phyloP scores from a whole-genome alignment of 2,329 filamentous ascomycete species.

The Hymenoscyphus albidus region DNA sequence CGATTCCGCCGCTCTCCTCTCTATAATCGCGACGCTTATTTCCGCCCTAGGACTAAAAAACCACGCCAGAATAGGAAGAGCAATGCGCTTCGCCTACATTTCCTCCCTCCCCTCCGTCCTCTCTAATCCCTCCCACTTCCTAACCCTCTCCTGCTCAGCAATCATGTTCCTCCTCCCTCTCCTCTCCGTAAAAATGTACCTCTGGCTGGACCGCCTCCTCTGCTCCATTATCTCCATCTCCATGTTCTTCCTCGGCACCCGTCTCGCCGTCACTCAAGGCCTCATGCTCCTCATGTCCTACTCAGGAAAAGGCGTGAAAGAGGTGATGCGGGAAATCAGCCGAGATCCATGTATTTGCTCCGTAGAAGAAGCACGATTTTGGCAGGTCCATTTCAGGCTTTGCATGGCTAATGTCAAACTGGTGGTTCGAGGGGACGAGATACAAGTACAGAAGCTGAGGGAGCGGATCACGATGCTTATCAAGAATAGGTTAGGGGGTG shows the following conservation, averaged over 20 bases:
- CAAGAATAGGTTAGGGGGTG: slow-evolving; percentile 80
- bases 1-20: slow-evolving; percentile 75
- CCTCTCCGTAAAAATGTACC: slow-evolving; percentile 74
- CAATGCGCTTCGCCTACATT: slow-evolving; percentile 82
- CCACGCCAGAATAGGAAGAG: slow-evolving; percentile 85
- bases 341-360: slow-evolving; percentile 69
- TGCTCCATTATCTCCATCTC: slow-evolving; percentile 76
- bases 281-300: slow-evolving; percentile 97
- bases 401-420: slow-evolving; percentile 94
- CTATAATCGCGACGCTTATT: slow-evolving; percentile 76
- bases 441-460: slow-evolving; percentile 67
- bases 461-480: slow-evolving; percentile 74
- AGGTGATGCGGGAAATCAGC: slow-evolving; percentile 81
- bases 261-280: slow-evolving; percentile 80
- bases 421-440: slow-evolving; percentile 67
- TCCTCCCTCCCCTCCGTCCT: slow-evolving; percentile 79
- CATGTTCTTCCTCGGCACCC: slow-evolving; percentile 84
- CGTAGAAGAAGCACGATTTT: slow-evolving; percentile 90
- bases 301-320: slow-evolving; percentile 36
- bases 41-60: slow-evolving; percentile 86
- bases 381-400: slow-evolving; percentile 96
- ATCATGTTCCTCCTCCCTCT: slow-evolving; percentile 78
- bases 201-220: slow-evolving; percentile 77
- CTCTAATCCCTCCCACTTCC: slow-evolving; percentile 90
- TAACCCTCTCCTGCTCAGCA: slow-evolving; percentile 82